Evolutionary conservation across 768 basidiomycete species (phyloP).

Genomic region (Pleurotus eryngii): DNA sequence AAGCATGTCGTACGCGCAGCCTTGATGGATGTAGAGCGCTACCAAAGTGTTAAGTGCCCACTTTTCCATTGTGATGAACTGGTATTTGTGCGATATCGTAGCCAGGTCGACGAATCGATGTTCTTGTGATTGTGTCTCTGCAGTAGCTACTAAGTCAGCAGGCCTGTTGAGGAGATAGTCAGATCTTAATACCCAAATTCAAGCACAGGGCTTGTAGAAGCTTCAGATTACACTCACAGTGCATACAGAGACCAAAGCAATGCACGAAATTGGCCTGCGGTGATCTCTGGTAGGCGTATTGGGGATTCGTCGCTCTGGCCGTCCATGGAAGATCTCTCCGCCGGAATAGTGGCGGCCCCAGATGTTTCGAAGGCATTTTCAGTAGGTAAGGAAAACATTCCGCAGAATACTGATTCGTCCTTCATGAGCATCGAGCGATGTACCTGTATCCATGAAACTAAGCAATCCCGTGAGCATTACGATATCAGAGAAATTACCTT

Average conservation of each 20-base stretch:
- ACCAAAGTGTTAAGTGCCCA: slow-evolving; percentile 6
- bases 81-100: slow-evolving; percentile 12
- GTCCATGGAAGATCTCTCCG: background rate
- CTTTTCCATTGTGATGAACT: slow-evolving; percentile 3
- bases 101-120: slow-evolving; percentile 9
- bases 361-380: background rate
- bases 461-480: background rate
- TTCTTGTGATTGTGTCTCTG: background rate
- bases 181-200: no score
- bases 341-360: background rate
- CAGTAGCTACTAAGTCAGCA: slow-evolving; percentile 1
- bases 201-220: no score
- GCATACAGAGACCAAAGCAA: slow-evolving; percentile 34
- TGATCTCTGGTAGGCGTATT: slow-evolving; percentile 10
- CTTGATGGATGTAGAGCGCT: background rate
- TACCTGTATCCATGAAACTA: background rate
- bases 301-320: slow-evolving; percentile 11
- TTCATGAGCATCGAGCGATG: slow-evolving; percentile 9
- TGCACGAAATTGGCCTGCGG: slow-evolving; percentile 9
- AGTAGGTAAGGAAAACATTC: slow-evolving; percentile 3
- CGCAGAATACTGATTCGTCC: slow-evolving; percentile 10
- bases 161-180: background rate
- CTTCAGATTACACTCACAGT: slow-evolving; percentile 26
- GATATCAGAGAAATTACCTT: slow-evolving; percentile 1
- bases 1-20: background rate